phyloP scores from a whole-genome alignment of 148 eudicot species.

The Salicornia ramosissima region DNA sequence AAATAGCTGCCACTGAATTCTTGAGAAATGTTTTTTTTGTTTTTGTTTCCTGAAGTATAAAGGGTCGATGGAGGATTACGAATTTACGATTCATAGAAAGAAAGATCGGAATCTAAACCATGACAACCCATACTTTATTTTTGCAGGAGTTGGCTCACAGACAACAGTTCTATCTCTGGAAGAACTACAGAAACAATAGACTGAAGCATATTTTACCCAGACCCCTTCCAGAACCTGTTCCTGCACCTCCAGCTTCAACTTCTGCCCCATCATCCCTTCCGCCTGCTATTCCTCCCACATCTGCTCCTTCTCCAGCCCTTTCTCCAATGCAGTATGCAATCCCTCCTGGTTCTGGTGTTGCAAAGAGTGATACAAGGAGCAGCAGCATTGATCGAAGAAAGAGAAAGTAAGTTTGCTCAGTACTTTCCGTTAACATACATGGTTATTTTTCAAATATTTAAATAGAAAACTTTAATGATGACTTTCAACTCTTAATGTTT shows the following conservation, averaged over 20 bases:
- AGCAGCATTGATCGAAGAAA: slow-evolving; percentile 67
- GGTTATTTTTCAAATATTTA: no score
- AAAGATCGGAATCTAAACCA: no score
- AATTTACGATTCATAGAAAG: no score
- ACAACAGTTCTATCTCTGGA: slow-evolving; percentile 92
- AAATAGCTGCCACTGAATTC: not conserved
- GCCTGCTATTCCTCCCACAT: slow-evolving; percentile 36
- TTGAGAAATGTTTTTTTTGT: not conserved
- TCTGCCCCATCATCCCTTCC: slow-evolving; percentile 47
- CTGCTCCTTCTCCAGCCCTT: slow-evolving; percentile 57
- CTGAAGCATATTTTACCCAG: slow-evolving; percentile 90
- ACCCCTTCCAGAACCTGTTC: slow-evolving; percentile 70
- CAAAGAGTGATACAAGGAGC: slow-evolving; percentile 63
- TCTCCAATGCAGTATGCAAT: slow-evolving; percentile 79
- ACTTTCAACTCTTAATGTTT: no score
- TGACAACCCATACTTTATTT: not conserved
- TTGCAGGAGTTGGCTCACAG: slow-evolving; percentile 91
- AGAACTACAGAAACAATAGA: slow-evolving; percentile 88
- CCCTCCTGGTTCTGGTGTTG: slow-evolving; percentile 53
- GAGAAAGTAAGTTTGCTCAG: slow-evolving; percentile 58
- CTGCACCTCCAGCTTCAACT: slow-evolving; percentile 40
- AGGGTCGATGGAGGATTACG: no score
- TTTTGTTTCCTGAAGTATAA: not conserved
- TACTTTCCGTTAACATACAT: no score
- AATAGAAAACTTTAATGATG: no score